These are phyloP conservation scores for Dryadomyces quercivorus DNA, from an alignment of 2,329 filamentous ascomycete genomes.

Conservation along the genomic window DNA sequence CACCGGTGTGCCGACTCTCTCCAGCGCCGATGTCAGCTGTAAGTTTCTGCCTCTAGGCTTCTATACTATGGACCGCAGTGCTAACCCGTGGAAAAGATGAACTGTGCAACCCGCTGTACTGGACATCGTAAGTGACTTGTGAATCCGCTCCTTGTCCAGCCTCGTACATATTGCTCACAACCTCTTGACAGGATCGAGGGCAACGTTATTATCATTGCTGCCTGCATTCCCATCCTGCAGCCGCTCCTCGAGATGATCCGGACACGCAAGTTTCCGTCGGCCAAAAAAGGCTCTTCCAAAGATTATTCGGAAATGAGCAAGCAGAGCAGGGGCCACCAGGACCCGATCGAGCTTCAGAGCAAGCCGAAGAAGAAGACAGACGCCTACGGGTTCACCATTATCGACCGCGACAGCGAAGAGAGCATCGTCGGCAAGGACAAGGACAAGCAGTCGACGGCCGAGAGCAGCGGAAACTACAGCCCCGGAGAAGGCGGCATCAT, in stretches of 20 bases:
- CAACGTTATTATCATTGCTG: constrained; percentile 20
- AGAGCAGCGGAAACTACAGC: not conserved
- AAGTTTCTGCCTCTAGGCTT: not conserved
- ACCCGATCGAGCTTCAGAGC: not conserved
- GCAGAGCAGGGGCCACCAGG: not conserved
- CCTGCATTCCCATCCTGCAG: constrained; percentile 18
- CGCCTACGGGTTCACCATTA: not conserved
- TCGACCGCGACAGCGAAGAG: not conserved
- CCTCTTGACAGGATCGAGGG: not conserved
- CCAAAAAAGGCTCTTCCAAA: not conserved
- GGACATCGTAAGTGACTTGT: not conserved
- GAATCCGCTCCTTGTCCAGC: not conserved
- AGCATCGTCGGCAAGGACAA: not conserved
- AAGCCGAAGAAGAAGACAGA: not conserved
- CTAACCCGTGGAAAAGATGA: not conserved
- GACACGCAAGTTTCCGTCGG: not conserved
- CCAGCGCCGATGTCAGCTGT: not conserved
- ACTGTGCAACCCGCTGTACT: constrained; percentile 1
- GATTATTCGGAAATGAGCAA: not conserved
- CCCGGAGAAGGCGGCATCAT: not conserved
- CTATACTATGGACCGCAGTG: not conserved
- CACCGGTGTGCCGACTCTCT: not conserved
- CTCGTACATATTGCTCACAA: not conserved
- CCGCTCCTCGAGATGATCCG: not conserved
- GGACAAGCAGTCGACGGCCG: not conserved